Conservation (phyloP, 2,329 filamentous ascomycete genomes). For the Epichloe coenophiala region DNA sequence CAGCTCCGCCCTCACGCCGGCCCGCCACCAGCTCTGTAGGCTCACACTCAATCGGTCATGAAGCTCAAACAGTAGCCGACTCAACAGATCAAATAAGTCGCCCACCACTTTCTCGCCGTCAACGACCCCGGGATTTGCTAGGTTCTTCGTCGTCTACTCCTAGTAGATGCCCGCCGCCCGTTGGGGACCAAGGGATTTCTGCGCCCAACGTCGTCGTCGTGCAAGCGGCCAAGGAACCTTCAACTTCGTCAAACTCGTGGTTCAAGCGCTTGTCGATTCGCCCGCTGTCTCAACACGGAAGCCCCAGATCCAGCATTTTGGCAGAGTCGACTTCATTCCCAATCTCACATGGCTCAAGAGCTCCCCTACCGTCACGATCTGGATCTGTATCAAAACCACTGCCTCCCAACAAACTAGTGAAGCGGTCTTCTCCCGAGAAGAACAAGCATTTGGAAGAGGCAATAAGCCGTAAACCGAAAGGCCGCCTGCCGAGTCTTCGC, state of each 20-base stretch:
- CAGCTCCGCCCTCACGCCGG: conserved; percentile 4
- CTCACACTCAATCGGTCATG: background rate
- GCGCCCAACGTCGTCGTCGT: conserved; percentile 13
- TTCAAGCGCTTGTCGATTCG: conserved; percentile 56
- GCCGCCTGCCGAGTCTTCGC: conserved; percentile 52
- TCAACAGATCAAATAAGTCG: conserved; percentile 18
- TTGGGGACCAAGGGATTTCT: conserved; percentile 6
- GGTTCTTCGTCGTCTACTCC: conserved; percentile 25
- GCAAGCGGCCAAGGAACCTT: conserved; percentile 40
- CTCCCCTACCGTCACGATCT: conserved; percentile 42
- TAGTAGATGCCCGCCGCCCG: conserved; percentile 29
- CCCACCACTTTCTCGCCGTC: conserved; percentile 24
- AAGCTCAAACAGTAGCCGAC: conserved; percentile 13
- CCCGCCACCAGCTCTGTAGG: conserved; percentile 4
- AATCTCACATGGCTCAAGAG: conserved; percentile 53
- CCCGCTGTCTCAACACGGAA: conserved; percentile 51
- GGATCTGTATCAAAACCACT: conserved; percentile 28
- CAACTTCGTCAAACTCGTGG: conserved; percentile 56
- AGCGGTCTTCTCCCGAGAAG: conserved; percentile 47
- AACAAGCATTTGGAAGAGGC: conserved; percentile 25
- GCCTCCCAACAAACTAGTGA: conserved; percentile 64
- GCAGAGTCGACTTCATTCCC: conserved; percentile 52
- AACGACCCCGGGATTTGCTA: conserved; percentile 26
- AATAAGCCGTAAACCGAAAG: conserved; percentile 36
- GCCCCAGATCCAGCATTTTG: conserved; percentile 48